Evolutionary conservation across 495 filamentous ascomycete genomes (phyloP), one percentile per base, ranked within the genome.

Genomic region (Hypoxylon fragiforme): DNA sequence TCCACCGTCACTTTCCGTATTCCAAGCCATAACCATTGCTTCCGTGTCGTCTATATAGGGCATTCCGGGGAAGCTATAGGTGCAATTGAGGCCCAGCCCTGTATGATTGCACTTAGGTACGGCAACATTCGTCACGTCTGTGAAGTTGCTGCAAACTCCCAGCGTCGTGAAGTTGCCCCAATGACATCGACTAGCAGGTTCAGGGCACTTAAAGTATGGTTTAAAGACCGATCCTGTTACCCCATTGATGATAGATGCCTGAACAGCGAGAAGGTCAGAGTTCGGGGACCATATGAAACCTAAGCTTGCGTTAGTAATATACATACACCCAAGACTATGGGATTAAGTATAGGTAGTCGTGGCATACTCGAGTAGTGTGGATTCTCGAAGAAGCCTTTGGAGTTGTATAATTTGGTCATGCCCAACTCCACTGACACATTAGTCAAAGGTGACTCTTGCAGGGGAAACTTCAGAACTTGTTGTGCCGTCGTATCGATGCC

Each of bases 401-500:
- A 50, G 15, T 18, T 16, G 19, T 50, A 50, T 6, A 32, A 18
- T 19, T 37, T 21, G 8, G 50, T 32, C 15, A 20, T 15, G 12
- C 40, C 50, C 18, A 53, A n/a, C 19, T 47, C 41, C 19, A 24
- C 35, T 1, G 36, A 41, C 2, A 45, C 42, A 24, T 59, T 52
- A 1, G 20, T 60, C 21, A 49, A 19, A 0, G 13, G 14, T 22
- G 44, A 43, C 34, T 49, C 55, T 16, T 24, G 31, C 13, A 47
- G 7, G 26, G 42, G 49, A 14, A 48, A 48, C 13, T 15, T 37
- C 44, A 63, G 34, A 11, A 57, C 26, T 44, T 61, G 64, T 26
- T 67, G 57, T 3, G 57, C 46, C 31, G 52, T 59, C 18, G 49
- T 32, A 30, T 67, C 64, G 24, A 57, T 53, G 15, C 32, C 57